Percentiles rank a stretch among this genome's conserved stretches.
Evolutionary conservation across 2,329 filamentous ascomycete species (phyloP).

Genomic region (Claviceps digitariae): DNA sequence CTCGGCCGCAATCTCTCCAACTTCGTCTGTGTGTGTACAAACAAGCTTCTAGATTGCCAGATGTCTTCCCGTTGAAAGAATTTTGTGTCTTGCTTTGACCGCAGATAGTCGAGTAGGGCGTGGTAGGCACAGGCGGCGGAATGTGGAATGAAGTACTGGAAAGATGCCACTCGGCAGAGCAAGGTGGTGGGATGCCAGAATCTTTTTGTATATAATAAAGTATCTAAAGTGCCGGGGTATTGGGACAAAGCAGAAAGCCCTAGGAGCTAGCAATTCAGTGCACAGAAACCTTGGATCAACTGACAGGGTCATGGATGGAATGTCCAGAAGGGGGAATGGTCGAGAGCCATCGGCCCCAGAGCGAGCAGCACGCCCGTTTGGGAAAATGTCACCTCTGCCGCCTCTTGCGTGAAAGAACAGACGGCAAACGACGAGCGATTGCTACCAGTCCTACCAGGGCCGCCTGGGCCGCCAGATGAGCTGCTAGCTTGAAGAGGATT

Average conservation of each 20-base stretch:
- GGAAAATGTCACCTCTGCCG: slow-evolving; percentile 3
- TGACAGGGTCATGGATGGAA: slow-evolving; percentile 22
- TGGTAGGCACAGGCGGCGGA: background rate
- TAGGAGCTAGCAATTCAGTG: slow-evolving; percentile 4
- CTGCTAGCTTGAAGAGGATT: background rate
- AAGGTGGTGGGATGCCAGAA: slow-evolving; percentile 6
- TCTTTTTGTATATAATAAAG: slow-evolving; percentile 19
- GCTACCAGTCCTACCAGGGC: background rate
- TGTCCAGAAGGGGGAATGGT: slow-evolving; percentile 26
- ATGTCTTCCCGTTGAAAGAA: background rate
- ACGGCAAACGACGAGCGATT: background rate
- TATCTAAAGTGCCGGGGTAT: slow-evolving; percentile 12
- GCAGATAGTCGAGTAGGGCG: background rate
- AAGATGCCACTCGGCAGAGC: background rate
- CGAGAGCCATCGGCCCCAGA: slow-evolving; percentile 17
- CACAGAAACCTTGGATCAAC: slow-evolving; percentile 14
- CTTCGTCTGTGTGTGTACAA: background rate
- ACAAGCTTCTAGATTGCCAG: background rate
- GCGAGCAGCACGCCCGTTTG: slow-evolving; percentile 6
- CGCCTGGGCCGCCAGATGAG: background rate
- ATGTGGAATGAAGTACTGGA: background rate
- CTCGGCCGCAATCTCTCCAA: background rate
- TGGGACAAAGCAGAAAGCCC: slow-evolving; percentile 8
- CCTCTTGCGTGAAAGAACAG: background rate
- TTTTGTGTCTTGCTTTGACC: background rate